Conservation (phyloP, 2,329 filamentous ascomycete genomes). For the Fusarium continuum region DNA sequence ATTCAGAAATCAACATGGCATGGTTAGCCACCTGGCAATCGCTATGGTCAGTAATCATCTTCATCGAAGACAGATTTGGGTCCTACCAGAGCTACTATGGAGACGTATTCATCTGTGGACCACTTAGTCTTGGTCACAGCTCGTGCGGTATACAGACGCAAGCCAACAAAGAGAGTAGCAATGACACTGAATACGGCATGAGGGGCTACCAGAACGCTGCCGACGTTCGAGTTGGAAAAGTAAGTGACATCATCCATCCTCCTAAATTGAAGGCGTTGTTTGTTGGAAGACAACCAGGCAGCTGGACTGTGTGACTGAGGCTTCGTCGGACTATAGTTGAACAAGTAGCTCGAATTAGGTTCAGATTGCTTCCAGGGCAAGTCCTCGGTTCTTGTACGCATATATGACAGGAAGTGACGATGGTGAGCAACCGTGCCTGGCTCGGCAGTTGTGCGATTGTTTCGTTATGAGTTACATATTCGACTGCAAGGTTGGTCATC, state of each 20-base stretch:
- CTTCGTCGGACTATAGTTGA: no score
- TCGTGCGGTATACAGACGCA: not conserved
- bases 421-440: no score
- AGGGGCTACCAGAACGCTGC: not conserved
- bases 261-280: not conserved
- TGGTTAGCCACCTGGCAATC: not conserved
- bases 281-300: no score
- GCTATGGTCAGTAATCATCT: not conserved
- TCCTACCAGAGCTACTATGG: not conserved
- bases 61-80: no score
- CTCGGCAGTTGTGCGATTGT: no score
- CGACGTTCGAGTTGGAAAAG: not conserved
- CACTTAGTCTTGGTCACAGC: not conserved
- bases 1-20: not conserved
- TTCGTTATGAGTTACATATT: no score
- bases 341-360: no score
- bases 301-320: no score
- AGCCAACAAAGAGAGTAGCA: slow-evolving; percentile 4
- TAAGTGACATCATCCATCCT: slow-evolving; percentile 1
- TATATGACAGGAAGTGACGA: no score
- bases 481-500: no score
- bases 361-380: no score
- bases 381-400: no score
- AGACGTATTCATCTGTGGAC: not conserved
- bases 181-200: not conserved